phyloP scores from a whole-genome alignment of 2,329 filamentous ascomycete species.

The Juglanconis oblonga region DNA sequence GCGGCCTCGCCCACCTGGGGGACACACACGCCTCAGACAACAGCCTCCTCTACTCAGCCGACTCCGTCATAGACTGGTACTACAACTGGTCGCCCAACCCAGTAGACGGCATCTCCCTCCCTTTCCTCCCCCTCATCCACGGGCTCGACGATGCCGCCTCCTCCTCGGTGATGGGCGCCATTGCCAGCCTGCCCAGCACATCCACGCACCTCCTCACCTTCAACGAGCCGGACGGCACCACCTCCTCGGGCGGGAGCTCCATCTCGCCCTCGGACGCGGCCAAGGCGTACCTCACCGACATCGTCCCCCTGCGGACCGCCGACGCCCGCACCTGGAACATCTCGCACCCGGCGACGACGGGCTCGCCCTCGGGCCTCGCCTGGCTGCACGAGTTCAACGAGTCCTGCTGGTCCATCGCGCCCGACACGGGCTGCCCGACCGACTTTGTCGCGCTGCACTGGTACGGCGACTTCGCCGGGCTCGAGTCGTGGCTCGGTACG shows the following conservation, averaged over 20 bases:
- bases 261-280: slow-evolving; percentile 38
- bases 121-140: slow-evolving; percentile 38
- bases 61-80: slow-evolving; percentile 39
- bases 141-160: slow-evolving; percentile 32
- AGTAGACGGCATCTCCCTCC: slow-evolving; percentile 24
- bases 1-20: slow-evolving; percentile 26
- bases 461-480: slow-evolving; percentile 36
- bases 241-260: slow-evolving; percentile 35
- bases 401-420: slow-evolving; percentile 36
- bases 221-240: slow-evolving; percentile 41
- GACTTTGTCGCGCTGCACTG: slow-evolving; percentile 41
- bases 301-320: slow-evolving; percentile 31
- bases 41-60: slow-evolving; percentile 32
- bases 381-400: slow-evolving; percentile 39
- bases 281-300: slow-evolving; percentile 32
- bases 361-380: slow-evolving; percentile 34
- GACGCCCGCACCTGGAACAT: slow-evolving; percentile 32
- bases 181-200: slow-evolving; percentile 28
- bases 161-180: slow-evolving; percentile 23
- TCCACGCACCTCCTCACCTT: slow-evolving; percentile 39
- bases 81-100: slow-evolving; percentile 39
- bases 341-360: slow-evolving; percentile 40
- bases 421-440: slow-evolving; percentile 33
- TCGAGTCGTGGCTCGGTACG: slow-evolving; percentile 33
- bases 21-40: slow-evolving; percentile 28